Conservation (phyloP, 1,284 basidiomycete genomes). For the Ceratobasidium sp. region DNA sequence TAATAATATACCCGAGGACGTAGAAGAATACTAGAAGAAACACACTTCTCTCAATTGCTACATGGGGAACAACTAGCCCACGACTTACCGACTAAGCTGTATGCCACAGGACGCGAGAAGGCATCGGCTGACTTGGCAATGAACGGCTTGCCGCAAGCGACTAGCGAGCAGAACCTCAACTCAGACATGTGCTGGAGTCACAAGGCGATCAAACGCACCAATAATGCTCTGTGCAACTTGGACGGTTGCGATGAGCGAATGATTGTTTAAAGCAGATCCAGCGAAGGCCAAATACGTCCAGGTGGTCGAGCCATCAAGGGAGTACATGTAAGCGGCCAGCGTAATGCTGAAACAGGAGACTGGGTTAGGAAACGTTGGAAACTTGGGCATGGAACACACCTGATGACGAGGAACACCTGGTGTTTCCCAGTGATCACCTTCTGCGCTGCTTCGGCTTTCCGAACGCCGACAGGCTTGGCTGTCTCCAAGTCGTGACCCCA, state of each 20-base stretch:
- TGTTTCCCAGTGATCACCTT: conserved; percentile 36
- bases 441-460: conserved; percentile 28
- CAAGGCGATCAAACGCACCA: conserved; percentile 48
- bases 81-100: conserved; percentile 53
- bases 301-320: conserved; percentile 72
- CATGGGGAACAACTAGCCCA: neutral
- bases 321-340: conserved; percentile 77
- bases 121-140: conserved; percentile 62
- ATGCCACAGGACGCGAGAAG: conserved; percentile 49
- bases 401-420: conserved; percentile 16
- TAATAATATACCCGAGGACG: conserved; percentile 53
- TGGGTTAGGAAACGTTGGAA: neutral
- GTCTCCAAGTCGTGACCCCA: conserved; percentile 13
- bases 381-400: neutral
- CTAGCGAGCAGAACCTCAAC: conserved; percentile 54
- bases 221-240: conserved; percentile 61
- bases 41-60: conserved; percentile 21
- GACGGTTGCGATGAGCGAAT: conserved; percentile 71
- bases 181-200: conserved; percentile 48
- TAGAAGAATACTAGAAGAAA: conserved; percentile 34
- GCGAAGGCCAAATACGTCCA: conserved; percentile 70
- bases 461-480: conserved; percentile 24
- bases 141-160: conserved; percentile 62
- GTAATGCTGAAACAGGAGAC: conserved; percentile 59
- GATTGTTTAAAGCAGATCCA: conserved; percentile 64